Evolutionary conservation across 352 stramenopile genomes (phyloP), one percentile per base, ranked within the genome.

Genomic region (Thraustotheca clavata): DNA sequence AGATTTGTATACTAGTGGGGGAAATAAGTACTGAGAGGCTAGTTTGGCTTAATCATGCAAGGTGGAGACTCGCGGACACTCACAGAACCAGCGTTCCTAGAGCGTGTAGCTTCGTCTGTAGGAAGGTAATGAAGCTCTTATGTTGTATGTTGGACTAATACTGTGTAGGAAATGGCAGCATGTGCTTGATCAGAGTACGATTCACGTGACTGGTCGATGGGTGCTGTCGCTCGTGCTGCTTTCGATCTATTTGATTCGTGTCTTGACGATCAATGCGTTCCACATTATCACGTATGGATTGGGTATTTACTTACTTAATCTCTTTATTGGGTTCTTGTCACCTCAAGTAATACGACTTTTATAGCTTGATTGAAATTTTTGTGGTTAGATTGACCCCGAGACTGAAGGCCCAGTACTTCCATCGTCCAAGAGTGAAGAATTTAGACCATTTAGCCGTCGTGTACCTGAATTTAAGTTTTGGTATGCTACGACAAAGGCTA

Each of bases 391-490:
- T 59, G 89, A 96, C 54, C 69, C 71, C 18, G 88, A 97, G 52
- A 87, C 79, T 39, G 89, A 97, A 18, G 91, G 91, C 4, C 84
- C 89, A 4, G 69, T 90, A 49, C 77, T 98, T 29, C 94, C 95
- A 14, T 95, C 87, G 52, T 92, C 93, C 40, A 82, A 85, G 59
- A 94, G 82, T 60, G 87, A 95, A 62, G 86, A 96, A 67, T 96
- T 93, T 76, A 79, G 91, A 8, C 91, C 92, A n/a, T 98, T 98
- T 70, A 81, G 71, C 48, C 80, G 92, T 18, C 85, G 89, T 38
- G 82, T 99, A 47, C 96, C 96, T 1, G 97, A 99, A 77, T 99
- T 99, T 73, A 98, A 99, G 85, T 99, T 99, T 76, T 99, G 97
- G 84, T 92, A 94, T 70, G 89, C 82, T 59, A 88, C 79, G n/a